Conservation (phyloP, 2,329 filamentous ascomycete species). For the Aspergillus fructus region DNA sequence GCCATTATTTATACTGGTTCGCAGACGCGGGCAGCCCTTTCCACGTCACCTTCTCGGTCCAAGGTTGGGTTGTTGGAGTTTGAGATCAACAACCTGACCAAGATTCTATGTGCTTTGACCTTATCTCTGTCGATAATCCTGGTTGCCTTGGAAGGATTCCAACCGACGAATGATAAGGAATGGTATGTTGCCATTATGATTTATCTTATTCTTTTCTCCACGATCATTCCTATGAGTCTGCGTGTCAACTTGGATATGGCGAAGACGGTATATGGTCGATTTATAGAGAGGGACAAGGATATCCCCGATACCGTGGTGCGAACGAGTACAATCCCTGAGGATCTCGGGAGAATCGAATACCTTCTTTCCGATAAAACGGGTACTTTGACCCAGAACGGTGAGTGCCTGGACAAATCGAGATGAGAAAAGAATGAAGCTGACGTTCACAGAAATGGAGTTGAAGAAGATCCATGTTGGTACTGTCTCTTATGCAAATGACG, state of each 20-base stretch:
- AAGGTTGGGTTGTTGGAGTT: conserved; percentile 92
- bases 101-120: conserved; percentile 89
- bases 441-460: conserved; percentile 80
- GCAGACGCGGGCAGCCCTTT: conserved; percentile 89
- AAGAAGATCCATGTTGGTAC: conserved; percentile 98
- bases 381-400: conserved; percentile 88
- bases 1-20: conserved; percentile 93
- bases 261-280: conserved; percentile 92
- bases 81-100: conserved; percentile 95
- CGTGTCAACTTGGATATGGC: conserved; percentile 96
- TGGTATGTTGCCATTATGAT: conserved; percentile 99
- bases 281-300: conserved; percentile 86
- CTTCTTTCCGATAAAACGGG: conserved; percentile 96
- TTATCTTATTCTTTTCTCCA: conserved; percentile 98
- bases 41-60: conserved; percentile 85
- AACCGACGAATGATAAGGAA: conserved; percentile 49
- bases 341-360: conserved; percentile 93
- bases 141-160: conserved; percentile 82
- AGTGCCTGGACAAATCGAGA: conserved; percentile 20
- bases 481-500: conserved; percentile 96
- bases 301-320: conserved; percentile 91
- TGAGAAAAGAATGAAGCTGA: conserved; percentile 20
- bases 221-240: conserved; percentile 94
- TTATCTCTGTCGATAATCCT: conserved; percentile 81
- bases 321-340: conserved; percentile 96